Conservation (phyloP, 139 green algal species). For the Desmodesmus armatus region DNA sequence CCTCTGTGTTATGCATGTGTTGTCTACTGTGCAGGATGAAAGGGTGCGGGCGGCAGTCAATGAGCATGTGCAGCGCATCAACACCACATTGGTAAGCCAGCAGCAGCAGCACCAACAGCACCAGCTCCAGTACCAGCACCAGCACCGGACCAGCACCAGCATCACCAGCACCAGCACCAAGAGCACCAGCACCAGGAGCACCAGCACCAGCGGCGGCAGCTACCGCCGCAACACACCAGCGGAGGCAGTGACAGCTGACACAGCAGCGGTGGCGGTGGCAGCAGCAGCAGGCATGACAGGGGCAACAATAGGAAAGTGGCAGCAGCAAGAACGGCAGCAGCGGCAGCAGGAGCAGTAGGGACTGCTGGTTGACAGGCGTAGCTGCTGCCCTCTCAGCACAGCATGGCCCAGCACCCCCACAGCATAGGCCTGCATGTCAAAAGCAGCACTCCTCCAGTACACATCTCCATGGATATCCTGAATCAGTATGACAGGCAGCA, state of each 20-base stretch:
- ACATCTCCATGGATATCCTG: too few species aligned
- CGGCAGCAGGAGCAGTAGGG: background rate
- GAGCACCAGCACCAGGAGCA: too few species aligned
- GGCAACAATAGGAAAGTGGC: too few species aligned
- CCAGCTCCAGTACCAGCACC: background rate
- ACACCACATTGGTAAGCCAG: slow-evolving; percentile 21
- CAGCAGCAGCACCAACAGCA: background rate
- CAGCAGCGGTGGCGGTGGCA: background rate
- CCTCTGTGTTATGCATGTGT: background rate
- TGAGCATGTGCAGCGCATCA: slow-evolving; percentile 10
- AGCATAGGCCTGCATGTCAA: too few species aligned
- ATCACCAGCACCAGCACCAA: too few species aligned
- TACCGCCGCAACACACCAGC: background rate
- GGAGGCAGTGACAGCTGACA: too few species aligned
- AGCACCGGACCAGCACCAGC: background rate
- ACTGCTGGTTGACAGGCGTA: background rate
- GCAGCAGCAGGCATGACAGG: too few species aligned
- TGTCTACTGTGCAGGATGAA: slow-evolving; percentile 26
- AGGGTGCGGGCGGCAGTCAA: slow-evolving; percentile 24
- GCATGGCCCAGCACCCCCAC: background rate
- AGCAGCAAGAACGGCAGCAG: background rate
- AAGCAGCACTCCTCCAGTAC: too few species aligned
- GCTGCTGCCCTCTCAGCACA: too few species aligned
- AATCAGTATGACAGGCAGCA: too few species aligned
- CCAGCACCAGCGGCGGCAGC: background rate